Conservation (phyloP, 345 rosid genomes). For the Passiflora organensis region DNA sequence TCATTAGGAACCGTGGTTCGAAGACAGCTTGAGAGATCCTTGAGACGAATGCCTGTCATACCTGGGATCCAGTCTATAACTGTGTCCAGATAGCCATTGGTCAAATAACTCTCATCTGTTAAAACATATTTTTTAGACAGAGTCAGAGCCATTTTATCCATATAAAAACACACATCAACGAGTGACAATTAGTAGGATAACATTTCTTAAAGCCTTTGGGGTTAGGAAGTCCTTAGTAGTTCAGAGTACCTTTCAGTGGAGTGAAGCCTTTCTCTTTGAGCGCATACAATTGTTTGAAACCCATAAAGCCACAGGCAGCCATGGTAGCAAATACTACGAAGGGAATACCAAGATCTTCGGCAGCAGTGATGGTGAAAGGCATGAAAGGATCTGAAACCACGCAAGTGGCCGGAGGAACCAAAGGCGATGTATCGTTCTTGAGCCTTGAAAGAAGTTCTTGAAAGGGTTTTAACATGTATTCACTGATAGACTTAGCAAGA, state of each 20-base stretch:
- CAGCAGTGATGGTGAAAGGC: constrained; percentile 41
- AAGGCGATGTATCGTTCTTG: constrained; percentile 3
- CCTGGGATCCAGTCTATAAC: constrained; percentile 42
- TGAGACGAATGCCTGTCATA: constrained; percentile 28
- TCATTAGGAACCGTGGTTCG: too few species aligned
- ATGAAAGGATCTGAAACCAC: constrained; percentile 38
- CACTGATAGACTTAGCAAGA: constrained; percentile 24
- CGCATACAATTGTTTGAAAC: neutral
- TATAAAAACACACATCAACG: too few species aligned
- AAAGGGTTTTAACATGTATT: constrained; percentile 23
- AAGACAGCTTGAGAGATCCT: constrained; percentile 26
- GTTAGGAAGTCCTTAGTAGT: too few species aligned
- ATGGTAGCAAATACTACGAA: constrained; percentile 19
- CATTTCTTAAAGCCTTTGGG: too few species aligned
- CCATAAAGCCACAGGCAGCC: constrained; percentile 3
- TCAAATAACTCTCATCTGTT: constrained; percentile 27
- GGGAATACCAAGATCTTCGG: constrained; percentile 29
- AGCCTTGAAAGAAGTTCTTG: constrained; percentile 26
- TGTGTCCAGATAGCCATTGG: constrained; percentile 29
- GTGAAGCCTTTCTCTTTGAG: neutral
- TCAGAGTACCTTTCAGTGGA: neutral
- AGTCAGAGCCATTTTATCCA: too few species aligned
- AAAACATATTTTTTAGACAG: neutral
- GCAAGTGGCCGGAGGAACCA: constrained; percentile 30
- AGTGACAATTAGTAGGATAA: too few species aligned